Conservation (phyloP, 345 rosid species). For the Psidium guajava region DNA sequence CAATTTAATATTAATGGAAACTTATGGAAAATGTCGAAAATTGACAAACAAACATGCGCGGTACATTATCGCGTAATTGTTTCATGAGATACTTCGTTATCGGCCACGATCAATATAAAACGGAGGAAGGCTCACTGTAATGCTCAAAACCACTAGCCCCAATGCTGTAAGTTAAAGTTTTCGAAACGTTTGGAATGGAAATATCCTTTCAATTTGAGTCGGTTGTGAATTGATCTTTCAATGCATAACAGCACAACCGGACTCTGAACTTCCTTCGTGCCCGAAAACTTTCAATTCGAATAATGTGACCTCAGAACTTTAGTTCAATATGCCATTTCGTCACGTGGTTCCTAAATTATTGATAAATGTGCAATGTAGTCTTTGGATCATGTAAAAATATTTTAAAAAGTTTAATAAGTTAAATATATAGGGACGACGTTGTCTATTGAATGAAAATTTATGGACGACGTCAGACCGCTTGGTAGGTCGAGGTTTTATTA, state of each 20-base stretch:
- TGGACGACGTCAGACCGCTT: too few species aligned
- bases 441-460: too few species aligned
- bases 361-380: too few species aligned
- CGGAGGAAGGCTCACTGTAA: neutral
- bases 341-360: too few species aligned
- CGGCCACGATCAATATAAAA: neutral
- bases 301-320: accelerated
- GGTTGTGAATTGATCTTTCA: neutral
- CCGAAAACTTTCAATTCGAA: neutral
- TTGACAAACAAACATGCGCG: neutral
- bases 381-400: neutral
- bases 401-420: too few species aligned
- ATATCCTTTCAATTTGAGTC: neutral
- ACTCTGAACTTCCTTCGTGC: neutral
- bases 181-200: accelerated
- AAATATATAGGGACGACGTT: accelerated
- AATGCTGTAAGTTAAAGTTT: neutral
- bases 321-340: accelerated
- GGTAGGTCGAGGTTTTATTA: too few species aligned
- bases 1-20: neutral
- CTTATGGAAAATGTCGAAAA: neutral
- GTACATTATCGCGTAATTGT: neutral
- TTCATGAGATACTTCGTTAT: neutral
- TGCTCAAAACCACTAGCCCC: neutral
- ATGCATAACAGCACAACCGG: too few species aligned